These are phyloP conservation scores for Hyphopichia buzzinii DNA, from an alignment of 1,139 yeast genomes.

Conservation along the genomic window DNA sequence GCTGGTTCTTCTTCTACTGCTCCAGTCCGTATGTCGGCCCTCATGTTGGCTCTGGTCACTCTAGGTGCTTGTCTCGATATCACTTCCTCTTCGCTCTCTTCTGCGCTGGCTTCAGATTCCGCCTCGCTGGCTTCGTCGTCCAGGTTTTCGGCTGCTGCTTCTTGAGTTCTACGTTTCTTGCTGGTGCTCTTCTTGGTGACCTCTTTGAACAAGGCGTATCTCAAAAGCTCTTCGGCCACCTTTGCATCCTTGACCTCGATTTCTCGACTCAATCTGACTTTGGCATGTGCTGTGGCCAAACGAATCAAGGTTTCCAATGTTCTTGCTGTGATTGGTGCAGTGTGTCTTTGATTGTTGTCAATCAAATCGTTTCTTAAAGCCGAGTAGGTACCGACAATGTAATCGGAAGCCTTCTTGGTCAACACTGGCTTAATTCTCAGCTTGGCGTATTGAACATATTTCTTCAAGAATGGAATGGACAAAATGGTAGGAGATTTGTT, in stretches of 20 bases:
- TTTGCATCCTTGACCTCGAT: conserved; percentile 79
- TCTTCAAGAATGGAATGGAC: conserved; percentile 82
- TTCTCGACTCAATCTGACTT: conserved; percentile 75
- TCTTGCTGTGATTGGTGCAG: conserved; percentile 97
- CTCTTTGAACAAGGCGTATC: conserved; percentile 86
- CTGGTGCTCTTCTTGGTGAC: conserved; percentile 40
- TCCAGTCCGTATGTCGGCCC: conserved; percentile 8
- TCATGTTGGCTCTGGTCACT: conserved; percentile 16
- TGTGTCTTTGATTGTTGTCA: conserved; percentile 70
- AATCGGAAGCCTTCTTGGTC: conserved; percentile 74
- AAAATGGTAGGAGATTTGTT: conserved; percentile 62
- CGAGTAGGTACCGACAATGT: conserved; percentile 78
- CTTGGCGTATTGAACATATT: conserved; percentile 92
- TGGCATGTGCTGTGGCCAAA: conserved; percentile 95
- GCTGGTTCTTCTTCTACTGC: conserved; percentile 12
- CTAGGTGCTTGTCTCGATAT: conserved; percentile 17
- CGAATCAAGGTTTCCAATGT: conserved; percentile 95
- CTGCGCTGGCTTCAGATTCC: conserved; percentile 23
- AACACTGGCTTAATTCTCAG: conserved; percentile 81
- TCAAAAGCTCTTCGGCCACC: conserved; percentile 80
- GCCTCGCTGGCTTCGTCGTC: conserved; percentile 15
- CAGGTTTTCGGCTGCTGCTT: conserved; percentile 14
- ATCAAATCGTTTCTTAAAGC: conserved; percentile 79
- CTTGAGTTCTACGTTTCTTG: conserved; percentile 32
- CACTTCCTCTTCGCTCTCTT: conserved; percentile 23